phyloP scores from a whole-genome alignment of 1,284 basidiomycete genomes.

The Rhodotorula glutinis region DNA sequence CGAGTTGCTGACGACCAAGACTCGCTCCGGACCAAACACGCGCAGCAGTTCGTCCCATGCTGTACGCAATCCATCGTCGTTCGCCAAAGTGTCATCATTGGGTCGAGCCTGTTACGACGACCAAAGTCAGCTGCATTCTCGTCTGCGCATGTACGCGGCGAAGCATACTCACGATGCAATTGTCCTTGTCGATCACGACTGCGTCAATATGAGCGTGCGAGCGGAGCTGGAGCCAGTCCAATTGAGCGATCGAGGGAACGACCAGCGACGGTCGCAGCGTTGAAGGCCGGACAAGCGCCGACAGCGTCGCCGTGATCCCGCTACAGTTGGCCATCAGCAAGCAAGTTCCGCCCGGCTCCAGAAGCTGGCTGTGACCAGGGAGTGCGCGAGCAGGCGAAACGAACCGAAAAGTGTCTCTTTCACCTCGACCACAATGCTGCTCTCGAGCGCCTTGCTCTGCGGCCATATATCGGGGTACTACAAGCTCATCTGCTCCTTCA shows the following conservation, averaged over 20 bases:
- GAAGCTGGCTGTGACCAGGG: too few relatives aligned
- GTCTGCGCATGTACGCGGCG: too few relatives aligned
- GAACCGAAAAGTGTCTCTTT: too few relatives aligned
- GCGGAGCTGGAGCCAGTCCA: conserved; percentile 77
- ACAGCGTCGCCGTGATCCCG: conserved; percentile 18
- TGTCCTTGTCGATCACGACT: conserved; percentile 95
- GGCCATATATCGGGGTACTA: too few relatives aligned
- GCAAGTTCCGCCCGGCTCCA: too few relatives aligned
- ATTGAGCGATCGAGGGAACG: conserved; percentile 61
- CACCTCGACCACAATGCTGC: too few relatives aligned
- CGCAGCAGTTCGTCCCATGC: conserved; percentile 73
- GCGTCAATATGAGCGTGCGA: conserved; percentile 71
- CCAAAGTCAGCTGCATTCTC: not conserved
- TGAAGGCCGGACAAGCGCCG: conserved; percentile 13
- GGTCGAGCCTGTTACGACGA: conserved; percentile 44
- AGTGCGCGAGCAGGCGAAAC: too few relatives aligned
- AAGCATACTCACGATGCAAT: conserved; percentile 68
- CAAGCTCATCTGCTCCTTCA: too few relatives aligned
- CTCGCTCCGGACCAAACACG: conserved; percentile 71
- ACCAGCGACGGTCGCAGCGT: conserved; percentile 18
- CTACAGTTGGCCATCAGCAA: conserved; percentile 29
- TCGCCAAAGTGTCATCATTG: conserved; percentile 40
- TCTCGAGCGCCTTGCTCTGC: too few relatives aligned
- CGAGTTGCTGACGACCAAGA: conserved; percentile 91
- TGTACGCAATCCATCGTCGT: conserved; percentile 44